Evolutionary conservation across 2,329 filamentous ascomycete genomes (phyloP), one percentile per base, ranked within the genome.

Genomic region (Alternaria panax): DNA sequence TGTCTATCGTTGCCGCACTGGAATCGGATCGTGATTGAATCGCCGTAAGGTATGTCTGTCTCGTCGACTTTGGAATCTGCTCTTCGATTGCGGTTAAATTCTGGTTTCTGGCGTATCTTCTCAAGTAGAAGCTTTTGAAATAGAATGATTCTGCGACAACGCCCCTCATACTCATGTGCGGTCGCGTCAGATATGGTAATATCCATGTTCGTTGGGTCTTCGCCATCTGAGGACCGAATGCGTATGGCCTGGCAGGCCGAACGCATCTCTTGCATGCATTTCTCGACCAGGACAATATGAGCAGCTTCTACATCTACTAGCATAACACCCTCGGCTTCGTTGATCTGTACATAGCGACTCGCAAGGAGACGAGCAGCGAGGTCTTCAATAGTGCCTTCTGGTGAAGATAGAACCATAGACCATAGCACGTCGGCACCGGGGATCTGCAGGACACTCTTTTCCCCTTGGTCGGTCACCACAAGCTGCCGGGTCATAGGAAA

Each of bases 401-500:
- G 87, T 2, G 91, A 88, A 16, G 86, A 88, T 53, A 96, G 80
- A 32, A 94, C 87, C 68, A 97, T 87, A 24, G 88, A 87, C 93
- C 93, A 97, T n/a, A 97, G 81, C 57, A 93, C 85, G 67, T 95
- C 90, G 63, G 82, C 81, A 7, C 83, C 82, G 4, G 82, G 85
- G 61, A 81, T 84, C 65, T 84, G 80, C 27, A 86, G 73, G 11
- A 82, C 78, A 16, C 51, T 60, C 9, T 64, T 64, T 3, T 70
- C 66, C 40, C 65, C 66, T 18, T 67, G 58, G 7, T 66, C 59
- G 1, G 68, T 68, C 12, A 52, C 41, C 5, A 73, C 40, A 8
- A 51, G 54, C 25, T 62, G 56, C 24, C 68, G 57, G 3, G 60
- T 66, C 2, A 65, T 62, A 7, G 69, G 67, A 14, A 74, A 75